Conservation (phyloP, 768 basidiomycete genomes). For the Leccinum subtestaceum region DNA sequence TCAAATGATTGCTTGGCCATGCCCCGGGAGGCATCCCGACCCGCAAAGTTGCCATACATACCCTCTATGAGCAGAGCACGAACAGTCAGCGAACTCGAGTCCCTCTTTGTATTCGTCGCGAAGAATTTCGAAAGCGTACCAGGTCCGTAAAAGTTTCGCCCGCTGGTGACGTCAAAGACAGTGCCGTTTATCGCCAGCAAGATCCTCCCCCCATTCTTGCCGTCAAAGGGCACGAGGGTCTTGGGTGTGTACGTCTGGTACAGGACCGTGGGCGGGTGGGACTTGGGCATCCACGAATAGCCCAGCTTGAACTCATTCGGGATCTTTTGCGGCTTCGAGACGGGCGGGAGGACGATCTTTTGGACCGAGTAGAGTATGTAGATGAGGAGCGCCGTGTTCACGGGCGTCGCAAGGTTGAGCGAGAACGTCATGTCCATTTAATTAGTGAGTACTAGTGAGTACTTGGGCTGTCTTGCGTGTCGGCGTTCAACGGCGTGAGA, state of each 20-base stretch:
- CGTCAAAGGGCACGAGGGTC: conserved; percentile 66
- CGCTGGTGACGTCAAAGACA: conserved; percentile 92
- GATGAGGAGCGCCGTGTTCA: conserved; percentile 74
- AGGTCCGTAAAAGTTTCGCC: conserved; percentile 92
- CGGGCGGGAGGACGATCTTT: conserved; percentile 70
- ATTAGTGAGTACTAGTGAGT: too few relatives aligned
- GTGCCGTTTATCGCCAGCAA: conserved; percentile 81
- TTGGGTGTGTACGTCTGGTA: conserved; percentile 79
- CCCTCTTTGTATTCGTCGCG: background rate
- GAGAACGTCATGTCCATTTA: conserved; percentile 34
- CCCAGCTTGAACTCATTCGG: conserved; percentile 74
- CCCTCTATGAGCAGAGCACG: conserved; percentile 54
- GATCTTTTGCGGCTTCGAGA: conserved; percentile 43
- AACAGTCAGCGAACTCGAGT: background rate
- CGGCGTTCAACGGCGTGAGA: too few relatives aligned
- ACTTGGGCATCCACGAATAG: conserved; percentile 91
- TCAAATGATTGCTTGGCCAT: conserved; percentile 99
- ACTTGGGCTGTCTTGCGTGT: too few relatives aligned
- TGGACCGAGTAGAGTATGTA: conserved; percentile 79
- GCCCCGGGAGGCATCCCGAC: conserved; percentile 90
- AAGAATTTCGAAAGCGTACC: conserved; percentile 45
- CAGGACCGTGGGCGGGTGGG: conserved; percentile 74
- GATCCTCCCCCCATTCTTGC: conserved; percentile 66
- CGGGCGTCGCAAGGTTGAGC: conserved; percentile 60
- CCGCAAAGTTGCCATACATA: conserved; percentile 97